Evolutionary conservation across 2,329 filamentous ascomycete genomes (phyloP), one percentile per base, ranked within the genome.

Genomic region (Fusarium palustre): DNA sequence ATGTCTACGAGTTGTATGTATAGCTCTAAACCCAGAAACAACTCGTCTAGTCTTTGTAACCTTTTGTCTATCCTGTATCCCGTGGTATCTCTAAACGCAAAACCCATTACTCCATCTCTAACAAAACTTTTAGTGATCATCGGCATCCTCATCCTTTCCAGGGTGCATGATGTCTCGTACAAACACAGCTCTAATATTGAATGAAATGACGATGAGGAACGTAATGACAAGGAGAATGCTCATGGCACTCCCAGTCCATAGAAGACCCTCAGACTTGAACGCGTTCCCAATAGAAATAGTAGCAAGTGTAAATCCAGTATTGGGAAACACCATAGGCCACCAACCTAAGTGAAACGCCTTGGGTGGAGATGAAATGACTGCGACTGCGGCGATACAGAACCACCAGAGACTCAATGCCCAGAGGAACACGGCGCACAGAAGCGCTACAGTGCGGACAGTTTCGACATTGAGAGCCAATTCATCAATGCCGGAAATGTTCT

Each of bases 241-340:
- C 81, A 88, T 84, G 1, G 74, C 86, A 1, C 81, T 85, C 0
- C 80, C 79, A 3, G 87, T 78, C 80, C 85, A 87, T 33, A 81
- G 70, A 5, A 88, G 79, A 0, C 77, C 75, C 0, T 81, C 74
- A 67, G 80, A 86, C 48, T 77, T 73, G 10, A 89, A 79, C 36
- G 82, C 81, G 7, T 82, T 82, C 1, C 82, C 85, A 24, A 89
- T 84, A 9, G 83, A 79, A 50, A 88, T 87, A 0, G 86, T 88
- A 4, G 84, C 84, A 47, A 89, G 78, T 6, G 84, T 84, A 71
- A 89, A 89, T 6, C 87, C 87, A 0, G 84, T 86, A 76, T 89
- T 89, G 46, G 87, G 87, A 76, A 89, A 89, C 12, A 89, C 85
- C 76, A 87, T 84, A 0, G 88, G 87, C 85, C 87, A 91, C 87